Conservation (phyloP, 2,329 filamentous ascomycete species). For the Penicillium sp. region DNA sequence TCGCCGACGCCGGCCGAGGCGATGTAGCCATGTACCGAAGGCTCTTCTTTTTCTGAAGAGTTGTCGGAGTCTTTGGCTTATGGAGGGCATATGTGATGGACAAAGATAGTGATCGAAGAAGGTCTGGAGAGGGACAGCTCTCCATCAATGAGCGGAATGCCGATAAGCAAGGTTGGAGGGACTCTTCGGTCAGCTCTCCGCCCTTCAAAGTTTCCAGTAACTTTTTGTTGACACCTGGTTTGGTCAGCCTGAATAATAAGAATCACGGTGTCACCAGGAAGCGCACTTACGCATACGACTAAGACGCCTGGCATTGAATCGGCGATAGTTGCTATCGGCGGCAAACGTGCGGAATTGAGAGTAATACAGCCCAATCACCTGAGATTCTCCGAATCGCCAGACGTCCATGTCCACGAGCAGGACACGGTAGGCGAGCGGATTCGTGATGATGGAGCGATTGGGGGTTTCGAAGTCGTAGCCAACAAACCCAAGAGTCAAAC, state of each 20-base stretch:
- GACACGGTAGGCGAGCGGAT: constrained; percentile 89
- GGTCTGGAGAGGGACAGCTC: constrained; percentile 77
- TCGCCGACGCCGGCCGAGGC: constrained; percentile 29
- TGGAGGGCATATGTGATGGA: constrained; percentile 94
- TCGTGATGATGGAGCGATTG: constrained; percentile 88
- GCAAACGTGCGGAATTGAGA: constrained; percentile 86
- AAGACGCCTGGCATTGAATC: constrained; percentile 85
- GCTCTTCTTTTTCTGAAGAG: constrained; percentile 48
- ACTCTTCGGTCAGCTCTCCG: constrained; percentile 69
- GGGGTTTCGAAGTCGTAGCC: constrained; percentile 80
- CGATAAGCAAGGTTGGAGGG: constrained; percentile 71
- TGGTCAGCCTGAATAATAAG: constrained; percentile 16
- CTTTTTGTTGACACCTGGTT: constrained; percentile 78
- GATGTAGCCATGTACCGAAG: constrained; percentile 34
- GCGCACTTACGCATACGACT: constrained; percentile 76
- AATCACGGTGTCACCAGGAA: background rate
- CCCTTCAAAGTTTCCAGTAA: constrained; percentile 86
- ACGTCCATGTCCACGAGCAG: constrained; percentile 89
- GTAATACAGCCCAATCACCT: constrained; percentile 86
- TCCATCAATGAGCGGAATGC: constrained; percentile 77
- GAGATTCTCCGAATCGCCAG: constrained; percentile 75
- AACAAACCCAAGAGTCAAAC: constrained; percentile 77
- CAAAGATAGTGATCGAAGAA: constrained; percentile 79
- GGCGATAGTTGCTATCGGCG: constrained; percentile 83
- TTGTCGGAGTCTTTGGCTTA: constrained; percentile 48